A percentile compares a stretch with the other conserved stretches of the same genome.
phyloP scores from a whole-genome alignment of 139 green algal species.

The Closterium sp. region DNA sequence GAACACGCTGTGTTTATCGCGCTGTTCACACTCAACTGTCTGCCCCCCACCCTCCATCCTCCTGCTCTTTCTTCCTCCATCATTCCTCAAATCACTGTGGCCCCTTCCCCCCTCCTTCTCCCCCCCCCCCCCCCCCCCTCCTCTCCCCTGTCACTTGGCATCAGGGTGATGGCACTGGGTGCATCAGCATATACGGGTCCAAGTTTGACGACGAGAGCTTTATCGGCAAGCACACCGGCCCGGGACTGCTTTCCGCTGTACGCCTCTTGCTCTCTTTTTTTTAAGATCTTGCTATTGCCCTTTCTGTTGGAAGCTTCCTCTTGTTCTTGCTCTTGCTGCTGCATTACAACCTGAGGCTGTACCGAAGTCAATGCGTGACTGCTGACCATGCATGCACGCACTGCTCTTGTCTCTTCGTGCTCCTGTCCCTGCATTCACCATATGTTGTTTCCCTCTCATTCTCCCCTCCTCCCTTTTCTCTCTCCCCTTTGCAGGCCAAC shows the following conservation, averaged over 20 bases:
- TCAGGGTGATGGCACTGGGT: conserved; percentile 87
- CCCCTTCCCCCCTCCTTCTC: conserved; percentile 37
- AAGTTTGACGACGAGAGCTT: conserved; percentile 96
- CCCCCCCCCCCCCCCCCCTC: background rate
- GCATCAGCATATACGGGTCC: conserved; percentile 89
- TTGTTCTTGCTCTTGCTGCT: background rate
- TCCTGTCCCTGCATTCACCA: too few species aligned
- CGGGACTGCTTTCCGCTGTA: conserved; percentile 80
- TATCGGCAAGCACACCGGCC: conserved; percentile 86
- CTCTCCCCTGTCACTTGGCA: background rate
- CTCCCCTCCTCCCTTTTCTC: conserved; percentile 6
- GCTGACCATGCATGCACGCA: background rate
- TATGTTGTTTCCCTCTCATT: background rate
- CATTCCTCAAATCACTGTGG: too few species aligned
- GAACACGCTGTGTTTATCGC: too few species aligned
- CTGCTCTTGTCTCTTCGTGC: background rate
- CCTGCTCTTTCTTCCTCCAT: too few species aligned
- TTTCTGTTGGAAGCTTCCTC: background rate
- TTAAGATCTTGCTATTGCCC: too few species aligned
- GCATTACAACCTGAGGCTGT: too few species aligned
- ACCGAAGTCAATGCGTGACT: background rate
- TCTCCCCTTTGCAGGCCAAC: conserved; percentile 53
- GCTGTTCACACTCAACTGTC: background rate
- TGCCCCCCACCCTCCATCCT: background rate
- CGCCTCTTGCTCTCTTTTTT: background rate